These are phyloP conservation scores for Bodo saltans DNA, from an alignment of 78 protist species.

Conservation along the genomic window DNA sequence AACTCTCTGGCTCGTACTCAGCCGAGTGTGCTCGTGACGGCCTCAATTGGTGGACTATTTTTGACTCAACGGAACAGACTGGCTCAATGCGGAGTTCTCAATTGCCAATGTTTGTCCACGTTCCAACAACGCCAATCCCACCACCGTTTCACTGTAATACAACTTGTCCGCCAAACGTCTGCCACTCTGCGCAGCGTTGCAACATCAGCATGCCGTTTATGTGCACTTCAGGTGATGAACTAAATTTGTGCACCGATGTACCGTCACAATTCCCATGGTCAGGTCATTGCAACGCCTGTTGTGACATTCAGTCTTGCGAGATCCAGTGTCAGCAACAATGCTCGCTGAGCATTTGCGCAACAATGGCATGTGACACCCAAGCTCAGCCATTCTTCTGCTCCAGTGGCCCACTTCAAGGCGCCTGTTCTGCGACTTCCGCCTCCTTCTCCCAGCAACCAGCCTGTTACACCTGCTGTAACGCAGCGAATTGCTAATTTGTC, in stretches of 20 bases:
- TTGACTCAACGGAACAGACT: neutral
- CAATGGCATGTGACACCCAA: too few species aligned
- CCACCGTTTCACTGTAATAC: neutral
- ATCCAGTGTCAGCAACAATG: too few species aligned
- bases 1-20: neutral
- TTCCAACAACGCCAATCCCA: neutral
- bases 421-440: too few species aligned
- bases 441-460: too few species aligned
- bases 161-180: neutral
- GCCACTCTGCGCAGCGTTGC: neutral
- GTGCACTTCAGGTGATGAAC: neutral
- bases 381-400: too few species aligned
- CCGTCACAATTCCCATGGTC: neutral
- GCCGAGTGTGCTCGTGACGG: neutral
- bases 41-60: neutral
- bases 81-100: neutral
- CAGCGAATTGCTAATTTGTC: too few species aligned
- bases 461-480: too few species aligned
- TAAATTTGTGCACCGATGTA: neutral
- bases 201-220: neutral
- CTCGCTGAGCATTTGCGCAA: too few species aligned
- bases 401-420: too few species aligned
- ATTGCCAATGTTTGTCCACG: neutral
- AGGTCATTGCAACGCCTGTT: neutral
- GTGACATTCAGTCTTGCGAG: neutral